Evolutionary conservation across 2,329 filamentous ascomycete genomes (phyloP).

Genomic region (Chaetomium sp.): DNA sequence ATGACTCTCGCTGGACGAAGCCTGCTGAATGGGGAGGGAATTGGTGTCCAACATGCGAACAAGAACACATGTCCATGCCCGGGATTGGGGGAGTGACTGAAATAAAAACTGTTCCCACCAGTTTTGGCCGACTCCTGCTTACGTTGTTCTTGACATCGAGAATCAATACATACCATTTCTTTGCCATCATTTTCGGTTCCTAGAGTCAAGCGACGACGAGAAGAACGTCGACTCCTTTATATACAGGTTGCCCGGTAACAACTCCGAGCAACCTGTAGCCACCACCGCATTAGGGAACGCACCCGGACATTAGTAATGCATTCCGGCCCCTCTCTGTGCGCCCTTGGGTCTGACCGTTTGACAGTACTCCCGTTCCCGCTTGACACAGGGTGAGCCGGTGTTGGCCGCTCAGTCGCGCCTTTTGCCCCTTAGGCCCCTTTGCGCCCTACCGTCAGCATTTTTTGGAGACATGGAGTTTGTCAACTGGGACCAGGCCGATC

Average conservation of each 20-base stretch:
- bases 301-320: conserved; percentile 14
- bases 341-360: conserved; percentile 26
- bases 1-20: conserved; percentile 30
- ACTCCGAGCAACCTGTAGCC: background rate
- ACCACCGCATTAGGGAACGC: background rate
- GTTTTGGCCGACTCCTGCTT: conserved; percentile 11
- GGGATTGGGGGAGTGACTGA: conserved; percentile 13
- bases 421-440: conserved; percentile 17
- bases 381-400: conserved; percentile 8
- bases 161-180: background rate
- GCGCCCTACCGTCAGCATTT: conserved; percentile 24
- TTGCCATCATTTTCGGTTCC: background rate
- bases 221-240: conserved; percentile 1
- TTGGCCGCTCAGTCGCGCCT: background rate
- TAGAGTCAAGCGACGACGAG: background rate
- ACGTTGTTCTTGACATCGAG: conserved; percentile 16
- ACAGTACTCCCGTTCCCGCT: conserved; percentile 13
- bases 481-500: conserved; percentile 59
- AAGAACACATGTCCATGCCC: conserved; percentile 4
- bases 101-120: conserved; percentile 30
- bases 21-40: conserved; percentile 29
- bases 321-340: conserved; percentile 15
- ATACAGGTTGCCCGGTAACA: background rate
- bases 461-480: conserved; percentile 57
- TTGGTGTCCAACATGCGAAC: conserved; percentile 11